Evolutionary conservation across 2,329 filamentous ascomycete species (phyloP).

Genomic region (Trichoderma asperellum): DNA sequence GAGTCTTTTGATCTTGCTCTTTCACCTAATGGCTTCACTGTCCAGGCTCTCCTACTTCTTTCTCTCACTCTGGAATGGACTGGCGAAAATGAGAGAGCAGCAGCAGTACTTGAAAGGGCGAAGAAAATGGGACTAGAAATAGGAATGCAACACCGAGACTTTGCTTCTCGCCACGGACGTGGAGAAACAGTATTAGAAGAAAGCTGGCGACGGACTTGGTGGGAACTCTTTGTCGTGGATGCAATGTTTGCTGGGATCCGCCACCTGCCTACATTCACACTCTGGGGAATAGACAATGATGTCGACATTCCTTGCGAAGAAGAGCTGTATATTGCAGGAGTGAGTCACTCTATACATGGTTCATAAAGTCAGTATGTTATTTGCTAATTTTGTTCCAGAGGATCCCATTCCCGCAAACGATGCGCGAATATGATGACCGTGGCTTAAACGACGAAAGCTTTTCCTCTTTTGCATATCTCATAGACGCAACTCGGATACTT

Average conservation of each 20-base stretch:
- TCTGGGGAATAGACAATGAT: conserved; percentile 58
- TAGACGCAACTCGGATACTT: conserved; percentile 74
- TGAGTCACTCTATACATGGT: conserved; percentile 41
- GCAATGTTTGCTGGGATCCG: conserved; percentile 77
- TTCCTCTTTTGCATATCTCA: conserved; percentile 77
- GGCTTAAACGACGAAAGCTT: conserved; percentile 70
- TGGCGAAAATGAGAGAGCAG: conserved; percentile 66
- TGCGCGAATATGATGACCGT: conserved; percentile 72
- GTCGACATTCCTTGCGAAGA: conserved; percentile 75
- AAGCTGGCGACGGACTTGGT: conserved; percentile 81
- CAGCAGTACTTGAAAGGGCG: conserved; percentile 64
- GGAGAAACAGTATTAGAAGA: conserved; percentile 69
- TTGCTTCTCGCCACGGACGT: conserved; percentile 60
- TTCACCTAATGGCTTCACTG: conserved; percentile 52
- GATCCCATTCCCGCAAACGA: conserved; percentile 50
- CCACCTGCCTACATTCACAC: conserved; percentile 64
- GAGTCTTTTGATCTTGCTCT: neutral
- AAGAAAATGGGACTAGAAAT: conserved; percentile 44
- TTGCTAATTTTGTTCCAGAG: neutral
- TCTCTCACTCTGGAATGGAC: conserved; percentile 73
- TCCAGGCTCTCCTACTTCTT: conserved; percentile 73
- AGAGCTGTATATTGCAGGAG: conserved; percentile 58
- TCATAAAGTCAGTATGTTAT: neutral
- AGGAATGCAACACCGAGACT: conserved; percentile 49
- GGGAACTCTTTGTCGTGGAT: conserved; percentile 72